These are phyloP conservation scores for Monosporascus sp. DNA, from an alignment of 2,329 filamentous ascomycete species.

Conservation along the genomic window DNA sequence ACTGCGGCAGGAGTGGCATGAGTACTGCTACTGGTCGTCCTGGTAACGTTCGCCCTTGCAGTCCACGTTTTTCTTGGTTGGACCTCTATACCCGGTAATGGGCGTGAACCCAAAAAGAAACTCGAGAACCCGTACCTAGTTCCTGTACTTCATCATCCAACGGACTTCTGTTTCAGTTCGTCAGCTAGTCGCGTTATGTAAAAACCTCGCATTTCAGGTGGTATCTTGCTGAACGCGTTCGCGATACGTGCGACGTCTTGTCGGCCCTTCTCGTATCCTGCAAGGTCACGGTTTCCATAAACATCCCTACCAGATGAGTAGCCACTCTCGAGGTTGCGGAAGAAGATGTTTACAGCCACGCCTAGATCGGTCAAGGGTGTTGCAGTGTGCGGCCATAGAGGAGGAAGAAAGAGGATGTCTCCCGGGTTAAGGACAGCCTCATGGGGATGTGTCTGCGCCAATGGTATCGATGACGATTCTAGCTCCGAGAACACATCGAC, in stretches of 20 bases:
- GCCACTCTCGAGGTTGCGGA: conserved; percentile 60
- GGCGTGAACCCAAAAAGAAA: too few relatives aligned
- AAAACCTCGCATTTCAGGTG: conserved; percentile 62
- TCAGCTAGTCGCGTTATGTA: conserved; percentile 68
- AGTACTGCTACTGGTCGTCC: too few relatives aligned
- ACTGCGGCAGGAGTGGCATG: too few relatives aligned
- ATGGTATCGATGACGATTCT: conserved; percentile 28
- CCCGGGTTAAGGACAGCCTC: conserved; percentile 63
- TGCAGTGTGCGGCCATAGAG: conserved; percentile 78
- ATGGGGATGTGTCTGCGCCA: conserved; percentile 53
- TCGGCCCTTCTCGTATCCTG: conserved; percentile 76
- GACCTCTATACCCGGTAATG: too few relatives aligned
- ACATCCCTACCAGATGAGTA: conserved; percentile 76
- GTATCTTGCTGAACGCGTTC: conserved; percentile 58
- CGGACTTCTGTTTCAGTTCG: conserved; percentile 45
- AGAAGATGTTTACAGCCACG: conserved; percentile 87
- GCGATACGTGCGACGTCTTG: conserved; percentile 64
- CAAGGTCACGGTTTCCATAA: conserved; percentile 81
- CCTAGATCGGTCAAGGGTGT: conserved; percentile 54
- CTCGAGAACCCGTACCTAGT: not conserved
- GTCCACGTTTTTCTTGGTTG: too few relatives aligned
- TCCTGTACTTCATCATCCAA: conserved; percentile 4
- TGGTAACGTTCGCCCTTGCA: too few relatives aligned
- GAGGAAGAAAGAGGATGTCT: conserved; percentile 74
- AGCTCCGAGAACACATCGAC: conserved; percentile 61